Evolutionary conservation across 306 rosid species (phyloP), one percentile per base, ranked within the genome.

Genomic region (Castanea crenata): DNA sequence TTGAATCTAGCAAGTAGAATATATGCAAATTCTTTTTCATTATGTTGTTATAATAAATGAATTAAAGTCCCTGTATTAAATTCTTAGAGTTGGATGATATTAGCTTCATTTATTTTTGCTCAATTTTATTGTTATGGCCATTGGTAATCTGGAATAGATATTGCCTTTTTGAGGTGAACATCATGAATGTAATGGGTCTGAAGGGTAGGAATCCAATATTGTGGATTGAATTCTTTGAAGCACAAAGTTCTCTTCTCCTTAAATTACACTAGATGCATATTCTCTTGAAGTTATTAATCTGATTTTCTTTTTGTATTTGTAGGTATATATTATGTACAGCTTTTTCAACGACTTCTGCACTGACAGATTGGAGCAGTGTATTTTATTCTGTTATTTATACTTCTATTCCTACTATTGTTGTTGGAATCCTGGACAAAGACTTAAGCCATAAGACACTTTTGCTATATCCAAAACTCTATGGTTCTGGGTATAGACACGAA

Each of bases 331-430:
- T 96, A 49, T 91, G 88, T 82, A 91, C 99, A 21, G 97, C 96
- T 52, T 96, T 88, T 84, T 91, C 96, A 71, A 88, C 97, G 71
- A 96, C 99, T 74, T 91, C 99, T 65, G 98, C 99, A 15, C 85
- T 96, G 77, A 96, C 99, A 14, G 99, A 96, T 85, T 96, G 96
- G 97, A 96, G 99, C 82, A 96, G 99, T 80, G 99, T 96, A 46
- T 90, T 93, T 78, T 96, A 93, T 86, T 96, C 99, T 54, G 91
- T 96, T 64, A 79, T 96, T 65, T 96, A 96, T 86, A 96, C 99
- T 38, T 96, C 99, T 20, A 64, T 96, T 65, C 99, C 99, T 51
- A 96, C 99, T 46, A 93, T 96, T 79, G 69, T 96, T 85, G 98
- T 96, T 79, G 99, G 99, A 73, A 80, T 96, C 79, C 84, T 93